These are phyloP conservation scores for Alisma plantagoaquatica DNA, from an alignment of 106 monocot genomes.

Conservation along the genomic window DNA sequence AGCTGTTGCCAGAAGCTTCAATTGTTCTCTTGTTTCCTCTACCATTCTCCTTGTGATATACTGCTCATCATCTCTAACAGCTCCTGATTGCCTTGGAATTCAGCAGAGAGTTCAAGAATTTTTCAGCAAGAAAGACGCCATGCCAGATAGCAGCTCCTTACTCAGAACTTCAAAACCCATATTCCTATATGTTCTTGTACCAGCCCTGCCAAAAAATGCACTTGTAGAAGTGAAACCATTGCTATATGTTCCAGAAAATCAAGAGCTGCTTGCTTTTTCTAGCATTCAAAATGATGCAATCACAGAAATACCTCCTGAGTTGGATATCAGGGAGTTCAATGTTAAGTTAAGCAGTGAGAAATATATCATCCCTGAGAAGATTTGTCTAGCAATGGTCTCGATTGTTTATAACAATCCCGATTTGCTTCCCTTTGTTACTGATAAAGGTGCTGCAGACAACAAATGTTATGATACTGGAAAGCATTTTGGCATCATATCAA, in stretches of 20 bases:
- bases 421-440: constrained; percentile 18
- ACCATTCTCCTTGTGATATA: constrained; percentile 50
- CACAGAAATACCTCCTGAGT: neutral
- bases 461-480: constrained; percentile 1
- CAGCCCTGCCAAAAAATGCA: constrained; percentile 15
- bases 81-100: constrained; percentile 33
- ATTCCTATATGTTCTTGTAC: neutral
- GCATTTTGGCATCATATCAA: constrained; percentile 23
- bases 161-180: no score
- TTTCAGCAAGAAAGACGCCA: constrained; percentile 10
- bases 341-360: constrained; percentile 32
- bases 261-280: constrained; percentile 2
- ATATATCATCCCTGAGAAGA: constrained; percentile 27
- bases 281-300: neutral
- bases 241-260: constrained; percentile 30
- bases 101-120: no score
- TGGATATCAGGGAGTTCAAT: constrained; percentile 11
- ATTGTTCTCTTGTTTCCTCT: constrained; percentile 40
- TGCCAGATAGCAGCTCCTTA: no score
- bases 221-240: constrained; percentile 65
- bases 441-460: constrained; percentile 18
- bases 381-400: constrained; percentile 42
- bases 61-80: constrained; percentile 47
- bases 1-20: constrained; percentile 67
- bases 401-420: constrained; percentile 4